phyloP scores from a whole-genome alignment of 2,329 filamentous ascomycete genomes.

The Alternaria atra region DNA sequence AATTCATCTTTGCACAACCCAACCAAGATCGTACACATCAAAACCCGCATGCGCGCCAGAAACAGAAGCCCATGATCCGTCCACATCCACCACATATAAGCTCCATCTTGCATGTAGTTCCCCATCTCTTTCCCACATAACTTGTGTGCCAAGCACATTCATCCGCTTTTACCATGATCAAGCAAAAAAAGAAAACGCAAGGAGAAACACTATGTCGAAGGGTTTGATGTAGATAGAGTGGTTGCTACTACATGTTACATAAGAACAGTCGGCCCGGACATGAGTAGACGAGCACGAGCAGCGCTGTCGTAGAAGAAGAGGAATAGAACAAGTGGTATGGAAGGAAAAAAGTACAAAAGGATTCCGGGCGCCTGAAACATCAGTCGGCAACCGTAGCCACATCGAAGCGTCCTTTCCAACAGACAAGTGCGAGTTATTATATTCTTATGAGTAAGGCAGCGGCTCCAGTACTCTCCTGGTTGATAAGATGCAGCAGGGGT shows the following conservation, averaged over 20 bases:
- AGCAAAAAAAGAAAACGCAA: conserved; percentile 11
- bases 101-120: conserved; percentile 16
- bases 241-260: conserved; percentile 34
- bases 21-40: conserved; percentile 17
- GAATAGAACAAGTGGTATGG: conserved; percentile 47
- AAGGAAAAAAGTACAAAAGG: conserved; percentile 37
- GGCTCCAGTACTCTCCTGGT: conserved; percentile 31
- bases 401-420: conserved; percentile 19
- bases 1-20: conserved; percentile 13
- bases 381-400: conserved; percentile 36
- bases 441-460: conserved; percentile 30
- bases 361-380: conserved; percentile 46
- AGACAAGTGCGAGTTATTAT: conserved; percentile 48
- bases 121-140: conserved; percentile 7
- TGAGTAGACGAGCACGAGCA: not conserved
- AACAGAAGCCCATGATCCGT: conserved; percentile 7
- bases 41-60: conserved; percentile 3
- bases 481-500: conserved; percentile 34
- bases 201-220: conserved; percentile 23
- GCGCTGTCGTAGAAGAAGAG: conserved; percentile 28
- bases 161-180: conserved; percentile 31
- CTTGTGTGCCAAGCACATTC: conserved; percentile 14
- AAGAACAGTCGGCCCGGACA: conserved; percentile 39
- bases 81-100: conserved; percentile 9
- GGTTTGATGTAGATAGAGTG: conserved; percentile 20